phyloP scores from a whole-genome alignment of 1,284 basidiomycete genomes.

The Cryptococcus wingfieldii region DNA sequence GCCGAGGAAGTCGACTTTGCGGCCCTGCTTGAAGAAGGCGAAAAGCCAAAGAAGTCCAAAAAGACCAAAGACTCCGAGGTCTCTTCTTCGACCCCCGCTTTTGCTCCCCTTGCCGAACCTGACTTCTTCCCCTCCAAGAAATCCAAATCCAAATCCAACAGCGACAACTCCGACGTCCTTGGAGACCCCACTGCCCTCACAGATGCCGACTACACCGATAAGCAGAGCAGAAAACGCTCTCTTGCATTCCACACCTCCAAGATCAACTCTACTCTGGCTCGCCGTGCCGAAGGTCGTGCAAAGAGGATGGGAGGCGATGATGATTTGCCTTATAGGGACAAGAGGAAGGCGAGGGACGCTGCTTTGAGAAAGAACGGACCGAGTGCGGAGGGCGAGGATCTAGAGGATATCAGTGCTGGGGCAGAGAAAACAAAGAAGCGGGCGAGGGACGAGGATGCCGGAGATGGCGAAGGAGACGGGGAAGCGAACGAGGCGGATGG shows the following conservation, averaged over 20 bases:
- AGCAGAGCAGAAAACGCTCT: slow-evolving; percentile 69
- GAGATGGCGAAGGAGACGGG: slow-evolving; percentile 50
- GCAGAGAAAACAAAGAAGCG: slow-evolving; percentile 51
- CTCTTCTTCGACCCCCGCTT: slow-evolving; percentile 26
- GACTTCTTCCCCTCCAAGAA: slow-evolving; percentile 23
- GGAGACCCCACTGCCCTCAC: slow-evolving; percentile 70
- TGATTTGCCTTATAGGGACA: slow-evolving; percentile 56
- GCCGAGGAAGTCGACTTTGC: slow-evolving; percentile 10
- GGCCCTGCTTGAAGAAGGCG: neutral
- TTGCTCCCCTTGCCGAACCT: slow-evolving; percentile 34
- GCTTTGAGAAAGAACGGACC: slow-evolving; percentile 50
- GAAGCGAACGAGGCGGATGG: slow-evolving; percentile 55
- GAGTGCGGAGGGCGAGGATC: slow-evolving; percentile 37
- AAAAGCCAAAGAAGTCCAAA: slow-evolving; percentile 35
- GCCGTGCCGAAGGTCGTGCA: slow-evolving; percentile 62
- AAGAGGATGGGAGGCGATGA: slow-evolving; percentile 67
- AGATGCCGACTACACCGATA: slow-evolving; percentile 71
- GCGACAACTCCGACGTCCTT: slow-evolving; percentile 57
- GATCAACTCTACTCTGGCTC: slow-evolving; percentile 71
- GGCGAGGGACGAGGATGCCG: slow-evolving; percentile 49
- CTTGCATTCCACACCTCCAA: slow-evolving; percentile 87
- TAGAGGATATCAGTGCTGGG: slow-evolving; percentile 33
- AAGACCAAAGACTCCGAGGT: slow-evolving; percentile 14
- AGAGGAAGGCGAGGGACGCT: slow-evolving; percentile 50
- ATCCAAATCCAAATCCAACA: slow-evolving; percentile 22